These are phyloP conservation scores for Linum trigynum DNA, from an alignment of 345 rosid genomes.

Conservation along the genomic window DNA sequence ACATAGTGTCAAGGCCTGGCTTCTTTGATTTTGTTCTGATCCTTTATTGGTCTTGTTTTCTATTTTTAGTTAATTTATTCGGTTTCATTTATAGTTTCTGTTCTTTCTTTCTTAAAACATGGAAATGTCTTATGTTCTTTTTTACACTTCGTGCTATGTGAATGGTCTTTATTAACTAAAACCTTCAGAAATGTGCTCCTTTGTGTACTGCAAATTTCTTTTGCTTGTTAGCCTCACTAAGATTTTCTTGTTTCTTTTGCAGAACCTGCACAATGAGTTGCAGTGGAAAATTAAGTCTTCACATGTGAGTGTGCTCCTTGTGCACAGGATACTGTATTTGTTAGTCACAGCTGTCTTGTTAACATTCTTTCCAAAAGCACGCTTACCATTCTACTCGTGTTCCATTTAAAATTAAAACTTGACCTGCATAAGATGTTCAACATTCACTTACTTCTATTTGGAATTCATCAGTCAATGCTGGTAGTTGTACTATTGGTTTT, in stretches of 20 bases:
- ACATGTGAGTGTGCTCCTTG: constrained; percentile 45
- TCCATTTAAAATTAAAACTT: too few relatives aligned
- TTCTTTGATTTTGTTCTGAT: too few relatives aligned
- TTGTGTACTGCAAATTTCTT: not conserved
- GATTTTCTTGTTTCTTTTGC: constrained; percentile 19
- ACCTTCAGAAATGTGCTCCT: not conserved
- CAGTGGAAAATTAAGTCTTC: constrained; percentile 76
- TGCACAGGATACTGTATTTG: not conserved
- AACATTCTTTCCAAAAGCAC: not conserved
- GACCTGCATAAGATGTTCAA: not conserved
- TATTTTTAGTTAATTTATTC: too few relatives aligned
- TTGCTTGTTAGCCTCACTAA: constrained; percentile 5
- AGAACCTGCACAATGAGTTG: constrained; percentile 77
- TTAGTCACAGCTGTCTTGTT: not conserved
- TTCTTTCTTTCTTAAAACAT: too few relatives aligned
- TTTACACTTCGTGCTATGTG: too few relatives aligned
- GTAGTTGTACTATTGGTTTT: too few relatives aligned
- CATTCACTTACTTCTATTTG: constrained; percentile 2
- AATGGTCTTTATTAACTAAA: not conserved
- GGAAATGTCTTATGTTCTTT: too few relatives aligned
- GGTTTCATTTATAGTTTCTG: too few relatives aligned
- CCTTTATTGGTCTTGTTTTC: too few relatives aligned
- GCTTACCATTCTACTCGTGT: not conserved
- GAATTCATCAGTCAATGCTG: too few relatives aligned
- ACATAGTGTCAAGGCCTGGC: too few relatives aligned